Base-by-base conservation (phyloP, 352 stramenopile genomes). In the Pythium guiyangense region DNA sequence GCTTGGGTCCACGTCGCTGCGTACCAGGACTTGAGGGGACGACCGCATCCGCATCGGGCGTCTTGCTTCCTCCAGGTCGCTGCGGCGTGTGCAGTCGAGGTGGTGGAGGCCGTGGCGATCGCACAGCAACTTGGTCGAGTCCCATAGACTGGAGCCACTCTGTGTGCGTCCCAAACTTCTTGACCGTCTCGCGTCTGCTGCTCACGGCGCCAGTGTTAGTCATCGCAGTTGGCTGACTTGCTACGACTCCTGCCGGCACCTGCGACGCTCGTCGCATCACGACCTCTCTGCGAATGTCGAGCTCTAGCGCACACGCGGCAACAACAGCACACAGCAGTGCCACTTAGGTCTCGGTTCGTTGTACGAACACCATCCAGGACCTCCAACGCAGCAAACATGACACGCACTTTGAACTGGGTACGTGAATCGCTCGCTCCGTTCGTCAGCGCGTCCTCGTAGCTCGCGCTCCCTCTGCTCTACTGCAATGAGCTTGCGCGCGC, bases 271-370 rank as follows among this genome's bases (percentile, higher is more conserved):
- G 39, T 17, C 59, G 59, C 45, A 64, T 64, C 37, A 64, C 59
- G 12, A 64, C 45, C 14, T 60, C 59, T 45, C 40, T 47, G 8
- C 52, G 59, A 29, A 64, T 56, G 26, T 64, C 52, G 26, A 64
- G 39, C 40, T 60, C 59, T 64, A 42, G 20, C 3, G 6, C 27
- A 49, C 10, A 40, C 14, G 10, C 20, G 8, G 5, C 12, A 34
- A 8, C 42, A 20, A 18, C 2, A 40, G 34, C 4, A 17, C 40
- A 60, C 27, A 26, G 11, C 29, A 52, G 14, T 31, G 12, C 25
- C 29, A 34, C 29, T 34, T 6, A 34, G 29, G 3, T 6, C 29
- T 34, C 29, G n/a, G n/a, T n/a, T n/a, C n/a, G n/a, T n/a, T 34
- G 29, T 34, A 34, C 6, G 29, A 34, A 12, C 31, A 1, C 9